A percentile compares a stretch with the other conserved stretches of the same genome.
phyloP scores from a whole-genome alignment of 2,329 filamentous ascomycete genomes.

The Neonectria magnoliae region DNA sequence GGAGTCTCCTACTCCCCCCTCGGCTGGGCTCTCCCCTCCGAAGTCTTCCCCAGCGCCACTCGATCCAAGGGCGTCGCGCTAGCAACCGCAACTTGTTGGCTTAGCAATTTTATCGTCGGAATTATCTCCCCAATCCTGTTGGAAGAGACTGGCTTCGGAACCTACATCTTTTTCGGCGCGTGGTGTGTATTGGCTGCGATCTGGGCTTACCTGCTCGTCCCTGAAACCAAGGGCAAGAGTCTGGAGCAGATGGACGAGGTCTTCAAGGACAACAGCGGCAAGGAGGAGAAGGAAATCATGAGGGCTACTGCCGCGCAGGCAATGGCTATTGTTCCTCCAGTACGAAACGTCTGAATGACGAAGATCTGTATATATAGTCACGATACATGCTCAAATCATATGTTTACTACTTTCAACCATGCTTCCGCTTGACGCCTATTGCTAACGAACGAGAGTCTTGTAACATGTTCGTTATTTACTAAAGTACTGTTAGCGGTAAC shows the following conservation, averaged over 20 bases:
- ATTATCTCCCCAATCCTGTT: slow-evolving; percentile 21
- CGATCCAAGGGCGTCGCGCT: slow-evolving; percentile 52
- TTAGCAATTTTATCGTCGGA: slow-evolving; percentile 44
- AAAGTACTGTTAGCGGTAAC: not conserved
- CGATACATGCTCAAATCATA: not conserved
- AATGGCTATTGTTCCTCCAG: not conserved
- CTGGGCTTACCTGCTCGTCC: slow-evolving; percentile 70
- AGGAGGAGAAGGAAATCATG: slow-evolving; percentile 20
- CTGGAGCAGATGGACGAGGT: slow-evolving; percentile 80
- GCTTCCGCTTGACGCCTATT: not conserved
- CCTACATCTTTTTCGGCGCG: slow-evolving; percentile 78
- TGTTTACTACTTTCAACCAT: not conserved
- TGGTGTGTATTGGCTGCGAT: slow-evolving; percentile 75
- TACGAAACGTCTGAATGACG: not conserved
- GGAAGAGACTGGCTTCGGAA: slow-evolving; percentile 56
- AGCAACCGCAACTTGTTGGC: slow-evolving; percentile 50
- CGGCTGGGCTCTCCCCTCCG: slow-evolving; percentile 55
- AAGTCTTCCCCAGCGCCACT: slow-evolving; percentile 52
- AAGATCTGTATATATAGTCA: not conserved
- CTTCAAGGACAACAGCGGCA: slow-evolving; percentile 56
- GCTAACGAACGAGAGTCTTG: not conserved
- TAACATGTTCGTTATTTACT: not conserved
- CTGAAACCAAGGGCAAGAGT: slow-evolving; percentile 75
- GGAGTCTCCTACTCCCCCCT: slow-evolving; percentile 51
- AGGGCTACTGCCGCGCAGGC: not conserved